phyloP scores from a whole-genome alignment of 768 basidiomycete genomes.

The Cubamyces lactineus region DNA sequence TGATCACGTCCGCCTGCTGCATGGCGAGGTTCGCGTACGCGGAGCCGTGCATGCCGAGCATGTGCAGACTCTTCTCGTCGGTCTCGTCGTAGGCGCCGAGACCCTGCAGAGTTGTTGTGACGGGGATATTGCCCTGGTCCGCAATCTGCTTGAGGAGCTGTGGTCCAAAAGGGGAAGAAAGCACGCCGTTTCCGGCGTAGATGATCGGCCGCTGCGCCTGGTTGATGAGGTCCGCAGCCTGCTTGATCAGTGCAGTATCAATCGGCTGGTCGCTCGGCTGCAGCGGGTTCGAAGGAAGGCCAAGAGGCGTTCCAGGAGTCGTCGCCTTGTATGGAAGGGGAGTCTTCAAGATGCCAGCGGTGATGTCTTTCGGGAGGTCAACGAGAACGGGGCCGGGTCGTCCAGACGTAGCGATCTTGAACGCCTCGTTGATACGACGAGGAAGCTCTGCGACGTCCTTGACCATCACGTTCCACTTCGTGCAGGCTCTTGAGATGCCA shows the following conservation, averaged over 20 bases:
- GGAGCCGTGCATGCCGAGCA: slow-evolving; percentile 99
- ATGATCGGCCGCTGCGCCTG: slow-evolving; percentile 88
- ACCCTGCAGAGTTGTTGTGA: slow-evolving; percentile 95
- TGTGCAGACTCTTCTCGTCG: slow-evolving; percentile 84
- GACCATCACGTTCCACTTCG: slow-evolving; percentile 99
- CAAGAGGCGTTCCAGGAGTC: slow-evolving; percentile 76
- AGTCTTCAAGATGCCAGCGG: slow-evolving; percentile 85
- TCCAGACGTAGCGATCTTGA: slow-evolving; percentile 98
- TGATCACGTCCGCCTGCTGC: slow-evolving; percentile 96
- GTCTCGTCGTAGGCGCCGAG: slow-evolving; percentile 95
- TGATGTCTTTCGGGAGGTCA: slow-evolving; percentile 98
- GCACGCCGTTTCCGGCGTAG: slow-evolving; percentile 91
- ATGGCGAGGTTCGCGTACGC: slow-evolving; percentile 98
- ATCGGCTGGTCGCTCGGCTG: slow-evolving; percentile 55
- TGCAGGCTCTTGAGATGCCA: slow-evolving; percentile 95
- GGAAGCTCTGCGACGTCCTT: slow-evolving; percentile 96
- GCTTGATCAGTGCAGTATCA: slow-evolving; percentile 69
- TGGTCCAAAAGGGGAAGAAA: slow-evolving; percentile 82
- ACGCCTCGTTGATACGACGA: slow-evolving; percentile 95
- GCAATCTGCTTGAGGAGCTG: slow-evolving; percentile 77
- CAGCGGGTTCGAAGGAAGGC: slow-evolving; percentile 76
- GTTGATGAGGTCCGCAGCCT: slow-evolving; percentile 91
- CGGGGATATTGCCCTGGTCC: slow-evolving; percentile 90
- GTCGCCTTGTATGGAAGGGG: slow-evolving; percentile 86
- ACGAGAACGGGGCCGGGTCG: slow-evolving; percentile 98